phyloP scores from a whole-genome alignment of 2,329 filamentous ascomycete genomes.

The Rutstroemia sp. region DNA sequence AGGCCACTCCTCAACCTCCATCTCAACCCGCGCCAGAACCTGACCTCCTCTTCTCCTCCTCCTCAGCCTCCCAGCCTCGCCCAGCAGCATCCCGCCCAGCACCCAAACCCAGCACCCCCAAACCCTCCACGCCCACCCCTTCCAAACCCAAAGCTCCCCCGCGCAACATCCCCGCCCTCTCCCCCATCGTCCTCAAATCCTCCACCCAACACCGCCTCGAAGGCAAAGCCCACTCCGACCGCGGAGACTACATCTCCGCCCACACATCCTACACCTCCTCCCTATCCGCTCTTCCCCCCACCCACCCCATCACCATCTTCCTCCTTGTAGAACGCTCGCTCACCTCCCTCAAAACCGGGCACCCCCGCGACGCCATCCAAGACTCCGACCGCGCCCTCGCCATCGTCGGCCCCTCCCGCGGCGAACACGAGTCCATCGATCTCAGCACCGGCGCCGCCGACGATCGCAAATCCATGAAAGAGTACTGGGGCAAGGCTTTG shows the following conservation, averaged over 20 bases:
- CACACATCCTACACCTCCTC: slow-evolving; percentile 77
- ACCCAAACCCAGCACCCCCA: slow-evolving; percentile 33
- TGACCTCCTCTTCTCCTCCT: slow-evolving; percentile 54
- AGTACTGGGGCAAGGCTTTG: slow-evolving; percentile 87
- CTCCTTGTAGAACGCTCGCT: slow-evolving; percentile 86
- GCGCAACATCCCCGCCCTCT: slow-evolving; percentile 54
- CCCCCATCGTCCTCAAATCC: slow-evolving; percentile 60
- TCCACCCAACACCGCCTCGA: slow-evolving; percentile 73
- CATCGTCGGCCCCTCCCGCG: slow-evolving; percentile 72
- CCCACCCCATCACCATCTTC: slow-evolving; percentile 80
- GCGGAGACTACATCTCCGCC: slow-evolving; percentile 83
- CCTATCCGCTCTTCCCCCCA: slow-evolving; percentile 63
- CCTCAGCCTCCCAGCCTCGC: slow-evolving; percentile 27
- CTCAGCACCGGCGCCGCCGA: slow-evolving; percentile 52
- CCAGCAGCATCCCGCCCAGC: slow-evolving; percentile 28
- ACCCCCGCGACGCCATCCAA: slow-evolving; percentile 76
- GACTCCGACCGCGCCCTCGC: slow-evolving; percentile 77
- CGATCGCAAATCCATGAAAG: slow-evolving; percentile 75
- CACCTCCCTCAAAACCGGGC: slow-evolving; percentile 84
- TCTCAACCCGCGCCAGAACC: slow-evolving; percentile 40
- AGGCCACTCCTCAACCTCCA: slow-evolving; percentile 36
- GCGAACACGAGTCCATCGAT: slow-evolving; percentile 72
- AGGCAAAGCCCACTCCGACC: slow-evolving; percentile 86
- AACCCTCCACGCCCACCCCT: slow-evolving; percentile 37
- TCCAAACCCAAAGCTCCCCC: slow-evolving; percentile 39